Base-by-base conservation (phyloP, 2,329 filamentous ascomycete species). In the Alternaria panax region DNA sequence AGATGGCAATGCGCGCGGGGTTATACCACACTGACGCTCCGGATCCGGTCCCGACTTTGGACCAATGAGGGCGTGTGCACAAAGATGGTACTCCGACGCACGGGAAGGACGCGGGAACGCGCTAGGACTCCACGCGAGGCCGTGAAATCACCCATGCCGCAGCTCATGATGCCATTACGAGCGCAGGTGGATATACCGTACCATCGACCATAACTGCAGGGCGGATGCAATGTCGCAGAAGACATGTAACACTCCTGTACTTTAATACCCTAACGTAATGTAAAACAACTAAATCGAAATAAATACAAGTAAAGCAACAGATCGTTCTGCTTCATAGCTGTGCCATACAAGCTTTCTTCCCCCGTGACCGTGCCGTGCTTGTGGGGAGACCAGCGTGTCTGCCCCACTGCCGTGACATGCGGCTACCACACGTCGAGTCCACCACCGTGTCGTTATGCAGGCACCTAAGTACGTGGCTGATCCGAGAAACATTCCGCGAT, bases 371-470 rank as follows among this genome's bases (percentile, higher is more conserved):
- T 34, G 43, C 43, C 43, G 43, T 47, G 27, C 43, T 38, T 58
- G 53, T 38, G 55, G 67, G 54, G 60, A 57, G 50, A 48, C 38
- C 36, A 54, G 27, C 30, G 12, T 6, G 12, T 14, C 30, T 34
- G 16, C 41, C 50, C 54, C 57, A 38, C 60, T 52, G 47, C 16
- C 41, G 14, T 41, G 50, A 59, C 52, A 45, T 60, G 53, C 54
- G 43, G 59, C 63, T 59, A 47, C 58, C 57, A 51, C 32, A 57
- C 54, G 63, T 61, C 65, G 60, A 65, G 60, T 59, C 45, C 51
- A 62, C 57, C 51, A 58, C 57, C 51, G 57, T 48, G 38, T 38
- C 45, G 51, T 50, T n/a, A n/a, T n/a, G n/a, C n/a, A n/a, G 36
- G 52, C 42, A 42, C 41, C 34, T 12, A 34, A 32, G 18, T 7